A percentile compares a stretch with the other conserved stretches of the same genome.
phyloP scores from a whole-genome alignment of 106 monocot species.

The Narthecium ossifragum region DNA sequence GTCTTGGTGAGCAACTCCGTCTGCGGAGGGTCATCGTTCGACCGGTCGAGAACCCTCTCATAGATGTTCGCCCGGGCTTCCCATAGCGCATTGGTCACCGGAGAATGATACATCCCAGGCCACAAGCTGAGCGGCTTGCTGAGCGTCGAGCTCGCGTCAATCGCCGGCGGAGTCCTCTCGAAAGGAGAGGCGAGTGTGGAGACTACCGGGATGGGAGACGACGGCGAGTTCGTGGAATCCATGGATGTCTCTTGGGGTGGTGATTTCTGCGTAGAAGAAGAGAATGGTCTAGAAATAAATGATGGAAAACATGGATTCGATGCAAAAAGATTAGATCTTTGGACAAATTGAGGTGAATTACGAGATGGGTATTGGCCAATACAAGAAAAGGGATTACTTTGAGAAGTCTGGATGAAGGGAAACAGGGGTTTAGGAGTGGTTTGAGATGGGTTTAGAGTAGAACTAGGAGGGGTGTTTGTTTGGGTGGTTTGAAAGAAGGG shows the following conservation, averaged over 20 bases:
- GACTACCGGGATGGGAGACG: slow-evolving; percentile 37
- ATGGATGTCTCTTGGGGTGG: too few species aligned
- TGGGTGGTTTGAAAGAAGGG: too few species aligned
- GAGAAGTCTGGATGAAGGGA: background rate
- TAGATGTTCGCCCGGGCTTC: slow-evolving; percentile 93
- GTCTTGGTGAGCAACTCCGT: slow-evolving; percentile 59
- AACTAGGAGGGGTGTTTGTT: too few species aligned
- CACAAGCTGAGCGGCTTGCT: slow-evolving; percentile 87
- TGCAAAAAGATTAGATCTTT: background rate
- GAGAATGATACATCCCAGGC: slow-evolving; percentile 98
- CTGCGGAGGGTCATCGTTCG: slow-evolving; percentile 59
- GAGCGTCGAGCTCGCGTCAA: slow-evolving; percentile 44
- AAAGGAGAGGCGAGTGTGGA: slow-evolving; percentile 54
- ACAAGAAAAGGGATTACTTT: too few species aligned
- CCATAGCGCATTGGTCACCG: slow-evolving; percentile 95
- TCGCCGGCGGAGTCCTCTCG: slow-evolving; percentile 18
- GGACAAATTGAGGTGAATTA: background rate
- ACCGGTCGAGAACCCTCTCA: slow-evolving; percentile 59
- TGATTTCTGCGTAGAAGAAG: too few species aligned
- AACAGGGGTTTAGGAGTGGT: too few species aligned
- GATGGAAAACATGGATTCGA: background rate
- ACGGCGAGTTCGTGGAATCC: slow-evolving; percentile 7
- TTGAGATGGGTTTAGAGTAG: too few species aligned
- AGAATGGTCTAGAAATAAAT: too few species aligned
- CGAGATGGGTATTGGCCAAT: too few species aligned